Evolutionary conservation across 805 yeast genomes (phyloP).

Genomic region (Candida silvicultrix): DNA sequence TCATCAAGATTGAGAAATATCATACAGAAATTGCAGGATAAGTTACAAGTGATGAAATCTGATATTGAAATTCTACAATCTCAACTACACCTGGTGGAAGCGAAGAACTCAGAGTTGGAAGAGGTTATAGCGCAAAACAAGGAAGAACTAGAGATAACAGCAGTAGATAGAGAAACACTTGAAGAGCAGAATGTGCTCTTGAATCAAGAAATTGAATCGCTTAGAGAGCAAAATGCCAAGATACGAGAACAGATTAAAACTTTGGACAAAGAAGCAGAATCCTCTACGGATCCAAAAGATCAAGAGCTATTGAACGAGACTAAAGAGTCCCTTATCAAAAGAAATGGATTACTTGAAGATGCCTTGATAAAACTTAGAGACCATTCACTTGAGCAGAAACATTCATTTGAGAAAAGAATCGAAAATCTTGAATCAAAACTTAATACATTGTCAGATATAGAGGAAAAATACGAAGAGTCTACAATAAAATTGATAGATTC

Average conservation of each 20-base stretch:
- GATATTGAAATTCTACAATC: constrained; percentile 24
- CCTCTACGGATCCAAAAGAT: constrained; percentile 12
- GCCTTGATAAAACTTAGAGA: constrained; percentile 31
- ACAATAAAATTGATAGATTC: constrained; percentile 10
- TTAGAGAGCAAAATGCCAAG: constrained; percentile 4
- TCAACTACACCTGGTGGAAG: constrained; percentile 20
- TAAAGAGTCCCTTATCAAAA: constrained; percentile 10
- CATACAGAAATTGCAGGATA: constrained; percentile 39
- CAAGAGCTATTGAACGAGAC: constrained; percentile 1
- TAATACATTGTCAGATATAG: constrained; percentile 1
- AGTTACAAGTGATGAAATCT: constrained; percentile 29
- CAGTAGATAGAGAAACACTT: constrained; percentile 40
- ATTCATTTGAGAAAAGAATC: constrained; percentile 18
- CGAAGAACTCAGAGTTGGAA: constrained; percentile 25
- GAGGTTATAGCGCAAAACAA: constrained; percentile 12
- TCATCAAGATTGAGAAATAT: constrained; percentile 21
- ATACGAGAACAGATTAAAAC: constrained; percentile 3
- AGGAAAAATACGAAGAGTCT: constrained; percentile 5
- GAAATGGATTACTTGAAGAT: constrained; percentile 34
- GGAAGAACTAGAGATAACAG: constrained; percentile 25
- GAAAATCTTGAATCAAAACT: constrained; percentile 6
- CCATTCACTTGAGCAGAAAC: constrained; percentile 23
- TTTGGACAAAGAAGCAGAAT: constrained; percentile 12
- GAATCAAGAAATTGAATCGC: constrained; percentile 11
- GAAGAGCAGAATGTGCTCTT: constrained; percentile 29